Conservation (phyloP, 176 grass and related monocot genomes). For the Bothriochloa decipiens region DNA sequence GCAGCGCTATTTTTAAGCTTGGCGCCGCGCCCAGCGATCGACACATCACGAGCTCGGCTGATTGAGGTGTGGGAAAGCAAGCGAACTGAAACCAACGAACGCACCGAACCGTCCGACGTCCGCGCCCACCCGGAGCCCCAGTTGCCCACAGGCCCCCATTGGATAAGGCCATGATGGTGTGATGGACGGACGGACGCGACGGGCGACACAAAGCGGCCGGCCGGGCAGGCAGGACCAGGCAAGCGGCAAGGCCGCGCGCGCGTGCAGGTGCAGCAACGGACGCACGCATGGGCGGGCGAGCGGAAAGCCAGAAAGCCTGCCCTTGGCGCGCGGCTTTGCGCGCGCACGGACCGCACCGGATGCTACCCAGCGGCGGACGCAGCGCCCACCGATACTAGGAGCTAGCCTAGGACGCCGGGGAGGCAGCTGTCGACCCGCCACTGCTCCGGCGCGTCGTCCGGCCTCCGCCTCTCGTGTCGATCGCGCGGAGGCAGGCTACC, state of each 20-base stretch:
- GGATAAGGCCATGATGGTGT: not conserved
- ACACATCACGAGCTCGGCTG: not conserved
- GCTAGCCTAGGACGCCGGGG: not conserved
- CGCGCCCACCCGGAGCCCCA: not conserved
- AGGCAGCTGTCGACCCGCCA: conserved; percentile 29
- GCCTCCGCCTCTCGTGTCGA: not conserved
- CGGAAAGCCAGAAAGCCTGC: not conserved
- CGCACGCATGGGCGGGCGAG: too few relatives aligned
- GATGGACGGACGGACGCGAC: not conserved
- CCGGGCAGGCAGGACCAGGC: not conserved
- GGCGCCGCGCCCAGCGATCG: not conserved
- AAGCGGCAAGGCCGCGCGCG: not conserved
- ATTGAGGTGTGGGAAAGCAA: not conserved
- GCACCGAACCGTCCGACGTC: not conserved
- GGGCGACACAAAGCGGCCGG: conserved; percentile 40
- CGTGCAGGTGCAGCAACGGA: not conserved
- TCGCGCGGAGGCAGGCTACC: too few relatives aligned
- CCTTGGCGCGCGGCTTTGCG: not conserved
- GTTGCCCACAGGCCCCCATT: too few relatives aligned
- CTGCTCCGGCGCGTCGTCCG: not conserved
- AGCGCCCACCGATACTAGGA: too few relatives aligned
- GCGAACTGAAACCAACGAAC: not conserved
- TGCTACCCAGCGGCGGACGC: not conserved
- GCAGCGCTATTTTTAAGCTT: not conserved
- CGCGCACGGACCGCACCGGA: conserved; percentile 8